phyloP scores from a whole-genome alignment of 345 rosid species.

The Erysimum cheiranthoides region DNA sequence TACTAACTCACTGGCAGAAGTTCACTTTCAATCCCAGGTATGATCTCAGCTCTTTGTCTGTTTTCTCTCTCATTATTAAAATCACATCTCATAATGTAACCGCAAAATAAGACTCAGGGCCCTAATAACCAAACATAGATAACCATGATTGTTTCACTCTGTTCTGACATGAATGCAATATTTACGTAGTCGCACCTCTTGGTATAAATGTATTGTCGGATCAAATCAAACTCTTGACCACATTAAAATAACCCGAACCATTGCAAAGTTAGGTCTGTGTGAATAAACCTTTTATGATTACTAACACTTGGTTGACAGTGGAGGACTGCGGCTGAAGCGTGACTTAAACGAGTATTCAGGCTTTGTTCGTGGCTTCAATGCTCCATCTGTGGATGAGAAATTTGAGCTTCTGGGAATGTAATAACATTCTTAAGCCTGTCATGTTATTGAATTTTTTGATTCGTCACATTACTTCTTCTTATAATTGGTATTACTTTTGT shows the following conservation, averaged over 20 bases:
- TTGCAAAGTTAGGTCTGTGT: not conserved
- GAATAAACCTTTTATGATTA: conserved; percentile 14
- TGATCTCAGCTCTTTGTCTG: conserved; percentile 27
- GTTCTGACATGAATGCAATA: conserved; percentile 12
- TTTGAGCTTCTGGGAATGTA: conserved; percentile 94
- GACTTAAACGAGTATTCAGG: conserved; percentile 92
- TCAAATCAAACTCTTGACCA: conserved; percentile 3
- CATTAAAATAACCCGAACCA: not conserved
- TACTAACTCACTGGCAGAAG: conserved; percentile 95
- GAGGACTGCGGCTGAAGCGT: conserved; percentile 96
- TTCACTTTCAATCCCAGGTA: conserved; percentile 97
- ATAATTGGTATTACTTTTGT: conserved; percentile 8
- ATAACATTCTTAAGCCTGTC: conserved; percentile 41
- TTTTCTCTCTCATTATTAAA: conserved; percentile 9
- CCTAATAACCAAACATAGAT: conserved; percentile 5
- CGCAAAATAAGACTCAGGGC: not conserved
- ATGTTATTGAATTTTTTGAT: not conserved
- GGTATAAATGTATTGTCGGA: conserved; percentile 7
- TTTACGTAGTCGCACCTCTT: conserved; percentile 4
- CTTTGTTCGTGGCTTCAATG: conserved; percentile 81
- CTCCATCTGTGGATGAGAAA: conserved; percentile 95
- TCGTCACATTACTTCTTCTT: not conserved
- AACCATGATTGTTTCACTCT: conserved; percentile 12
- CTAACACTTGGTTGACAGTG: conserved; percentile 55
- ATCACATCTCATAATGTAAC: conserved; percentile 14